A percentile compares a stretch with the other conserved stretches of the same genome.
Evolutionary conservation across 208 protist species (phyloP).

Genomic region (Giardia muris): DNA sequence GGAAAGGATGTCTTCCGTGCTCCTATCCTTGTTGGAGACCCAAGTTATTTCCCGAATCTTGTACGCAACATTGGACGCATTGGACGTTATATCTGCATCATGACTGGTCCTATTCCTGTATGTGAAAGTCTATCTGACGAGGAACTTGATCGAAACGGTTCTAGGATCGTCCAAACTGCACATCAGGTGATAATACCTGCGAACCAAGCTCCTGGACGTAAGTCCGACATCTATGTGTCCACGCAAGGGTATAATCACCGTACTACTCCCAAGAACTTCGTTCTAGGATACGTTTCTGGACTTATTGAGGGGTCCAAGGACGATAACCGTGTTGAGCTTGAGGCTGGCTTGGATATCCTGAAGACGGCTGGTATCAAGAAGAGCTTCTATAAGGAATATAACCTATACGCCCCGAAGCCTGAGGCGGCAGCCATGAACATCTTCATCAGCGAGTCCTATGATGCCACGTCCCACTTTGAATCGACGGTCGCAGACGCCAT

Average conservation of each 20-base stretch:
- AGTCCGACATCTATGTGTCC: constrained; percentile 89
- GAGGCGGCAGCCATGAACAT: constrained; percentile 62
- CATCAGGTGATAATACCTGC: constrained; percentile 89
- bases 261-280: background rate
- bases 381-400: constrained; percentile 52
- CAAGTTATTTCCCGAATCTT: constrained; percentile 89
- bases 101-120: constrained; percentile 54
- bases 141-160: background rate
- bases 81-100: constrained; percentile 87
- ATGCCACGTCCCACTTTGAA: constrained; percentile 92
- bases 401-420: constrained; percentile 65
- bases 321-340: background rate
- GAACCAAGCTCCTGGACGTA: constrained; percentile 64
- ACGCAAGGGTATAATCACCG: constrained; percentile 30
- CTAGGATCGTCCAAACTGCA: constrained; percentile 51
- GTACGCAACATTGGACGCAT: constrained; percentile 67
- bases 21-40: constrained; percentile 86
- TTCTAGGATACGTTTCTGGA: constrained; percentile 16
- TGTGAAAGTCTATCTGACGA: background rate
- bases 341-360: constrained; percentile 20
- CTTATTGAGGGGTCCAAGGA: background rate
- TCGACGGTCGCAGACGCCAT: constrained; percentile 79
- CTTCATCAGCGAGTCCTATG: constrained; percentile 76
- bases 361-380: constrained; percentile 34
- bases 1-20: constrained; percentile 58